Evolutionary conservation across 2,329 filamentous ascomycete species (phyloP).

Genomic region (Hirsutella rhossiliensis): DNA sequence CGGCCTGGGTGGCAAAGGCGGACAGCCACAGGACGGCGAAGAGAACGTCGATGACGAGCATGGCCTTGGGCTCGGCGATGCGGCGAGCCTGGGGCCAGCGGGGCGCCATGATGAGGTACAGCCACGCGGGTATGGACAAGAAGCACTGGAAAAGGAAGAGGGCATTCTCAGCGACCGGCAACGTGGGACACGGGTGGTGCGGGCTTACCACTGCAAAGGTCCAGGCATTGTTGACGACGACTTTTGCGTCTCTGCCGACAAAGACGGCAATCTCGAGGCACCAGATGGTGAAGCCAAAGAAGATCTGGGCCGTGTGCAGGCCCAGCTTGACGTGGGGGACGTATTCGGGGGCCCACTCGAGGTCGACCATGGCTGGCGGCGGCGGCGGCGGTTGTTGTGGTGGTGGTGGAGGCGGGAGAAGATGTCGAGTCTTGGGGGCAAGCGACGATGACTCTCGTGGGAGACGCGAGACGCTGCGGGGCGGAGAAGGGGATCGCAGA

Average conservation of each 20-base stretch:
- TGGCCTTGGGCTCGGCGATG: slow-evolving; percentile 49
- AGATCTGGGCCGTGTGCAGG: slow-evolving; percentile 42
- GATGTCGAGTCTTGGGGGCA: not conserved
- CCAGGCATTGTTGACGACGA: slow-evolving; percentile 50
- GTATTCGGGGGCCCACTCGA: slow-evolving; percentile 41
- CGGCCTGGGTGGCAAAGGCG: slow-evolving; percentile 52
- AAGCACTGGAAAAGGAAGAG: slow-evolving; percentile 38
- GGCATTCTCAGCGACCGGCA: slow-evolving; percentile 5
- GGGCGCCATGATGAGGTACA: slow-evolving; percentile 54
- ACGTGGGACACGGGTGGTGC: too few relatives aligned
- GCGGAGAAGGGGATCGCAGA: not conserved
- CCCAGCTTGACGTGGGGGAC: slow-evolving; percentile 45
- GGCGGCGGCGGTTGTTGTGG: not conserved
- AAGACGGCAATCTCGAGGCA: slow-evolving; percentile 49
- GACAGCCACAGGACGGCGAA: slow-evolving; percentile 54
- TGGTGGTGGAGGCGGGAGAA: not conserved
- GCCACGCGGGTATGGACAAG: slow-evolving; percentile 49
- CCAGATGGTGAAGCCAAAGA: slow-evolving; percentile 43
- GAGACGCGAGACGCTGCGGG: too few relatives aligned
- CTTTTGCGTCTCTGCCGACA: slow-evolving; percentile 29
- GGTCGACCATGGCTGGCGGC: slow-evolving; percentile 25
- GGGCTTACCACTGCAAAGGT: slow-evolving; percentile 48
- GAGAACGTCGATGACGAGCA: slow-evolving; percentile 45
- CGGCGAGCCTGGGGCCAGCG: slow-evolving; percentile 49
- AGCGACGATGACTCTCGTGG: too few relatives aligned